phyloP scores from a whole-genome alignment of 177 flowering plant genomes.

The Vitis hybrid region DNA sequence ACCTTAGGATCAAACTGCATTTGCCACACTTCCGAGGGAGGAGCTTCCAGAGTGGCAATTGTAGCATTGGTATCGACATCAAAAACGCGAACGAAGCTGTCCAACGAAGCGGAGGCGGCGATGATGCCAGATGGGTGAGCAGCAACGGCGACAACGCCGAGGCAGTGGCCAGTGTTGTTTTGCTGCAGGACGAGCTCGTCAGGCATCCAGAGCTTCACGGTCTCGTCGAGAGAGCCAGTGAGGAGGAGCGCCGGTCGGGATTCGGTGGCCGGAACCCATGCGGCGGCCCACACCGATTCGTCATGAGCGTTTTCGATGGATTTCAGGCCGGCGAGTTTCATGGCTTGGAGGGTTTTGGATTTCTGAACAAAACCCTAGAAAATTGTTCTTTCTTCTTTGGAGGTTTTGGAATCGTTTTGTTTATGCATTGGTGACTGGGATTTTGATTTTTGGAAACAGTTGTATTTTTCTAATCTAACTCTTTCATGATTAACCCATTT shows the following conservation, averaged over 20 bases:
- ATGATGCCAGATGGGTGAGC: conserved; percentile 87
- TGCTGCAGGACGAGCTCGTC: conserved; percentile 58
- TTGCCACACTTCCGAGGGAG: conserved; percentile 97
- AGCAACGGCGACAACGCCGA: conserved; percentile 91
- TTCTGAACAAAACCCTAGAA: conserved; percentile 3
- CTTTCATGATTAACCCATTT: not conserved
- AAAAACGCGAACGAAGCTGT: conserved; percentile 90
- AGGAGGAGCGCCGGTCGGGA: conserved; percentile 64
- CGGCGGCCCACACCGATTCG: conserved; percentile 84
- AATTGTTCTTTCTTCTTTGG: not conserved
- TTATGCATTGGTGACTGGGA: not conserved
- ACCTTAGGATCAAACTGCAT: conserved; percentile 92
- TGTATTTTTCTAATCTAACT: not conserved
- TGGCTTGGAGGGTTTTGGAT: conserved; percentile 11
- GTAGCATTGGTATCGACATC: conserved; percentile 86
- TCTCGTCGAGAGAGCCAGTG: conserved; percentile 91
- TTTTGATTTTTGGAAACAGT: too few relatives aligned
- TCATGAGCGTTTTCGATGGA: conserved; percentile 81
- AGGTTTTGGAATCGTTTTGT: not conserved
- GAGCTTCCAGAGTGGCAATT: conserved; percentile 88
- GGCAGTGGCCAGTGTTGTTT: conserved; percentile 91
- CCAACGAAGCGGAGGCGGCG: conserved; percentile 95
- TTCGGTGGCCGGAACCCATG: conserved; percentile 85
- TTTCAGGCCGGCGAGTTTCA: conserved; percentile 84
- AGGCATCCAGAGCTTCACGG: conserved; percentile 82